phyloP scores from a whole-genome alignment of 78 protist genomes.

The Cavenderia fasciculata region DNA sequence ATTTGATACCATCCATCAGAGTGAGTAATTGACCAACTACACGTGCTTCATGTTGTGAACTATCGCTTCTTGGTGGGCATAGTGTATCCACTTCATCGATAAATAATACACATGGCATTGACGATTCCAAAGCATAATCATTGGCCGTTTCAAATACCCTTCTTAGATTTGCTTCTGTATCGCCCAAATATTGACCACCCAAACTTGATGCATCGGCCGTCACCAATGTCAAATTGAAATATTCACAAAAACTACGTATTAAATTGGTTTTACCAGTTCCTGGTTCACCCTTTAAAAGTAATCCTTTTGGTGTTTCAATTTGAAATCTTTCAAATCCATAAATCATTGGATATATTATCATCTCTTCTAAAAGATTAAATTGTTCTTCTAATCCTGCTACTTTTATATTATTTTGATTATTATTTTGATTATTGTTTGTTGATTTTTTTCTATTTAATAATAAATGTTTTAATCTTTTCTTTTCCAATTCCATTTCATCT shows the following conservation, averaged over 20 bases:
- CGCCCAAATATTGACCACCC: constrained; percentile 73
- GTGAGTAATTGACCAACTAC: constrained; percentile 75
- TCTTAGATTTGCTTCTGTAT: constrained; percentile 73
- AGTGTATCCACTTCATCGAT: constrained; percentile 79
- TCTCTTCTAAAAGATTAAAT: constrained; percentile 43
- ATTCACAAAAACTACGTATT: constrained; percentile 99
- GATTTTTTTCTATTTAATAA: not conserved
- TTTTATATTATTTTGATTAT: not conserved
- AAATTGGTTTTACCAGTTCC: constrained; percentile 99
- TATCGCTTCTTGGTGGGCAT: constrained; percentile 65
- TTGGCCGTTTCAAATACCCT: constrained; percentile 22
- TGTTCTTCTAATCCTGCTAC: constrained; percentile 48
- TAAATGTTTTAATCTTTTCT: not conserved
- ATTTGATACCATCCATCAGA: constrained; percentile 65
- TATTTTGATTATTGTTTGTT: not conserved
- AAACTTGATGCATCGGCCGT: constrained; percentile 95
- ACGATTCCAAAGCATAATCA: not conserved
- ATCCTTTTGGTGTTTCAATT: constrained; percentile 77
- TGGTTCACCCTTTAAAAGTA: constrained; percentile 99
- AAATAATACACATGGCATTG: constrained; percentile 41
- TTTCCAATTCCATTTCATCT: not conserved
- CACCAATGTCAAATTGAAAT: constrained; percentile 99
- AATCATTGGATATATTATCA: constrained; percentile 63
- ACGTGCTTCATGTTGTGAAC: constrained; percentile 42
- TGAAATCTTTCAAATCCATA: constrained; percentile 20